Base-by-base conservation (phyloP, 345 rosid genomes). In the Gossypium mustelinum region DNA sequence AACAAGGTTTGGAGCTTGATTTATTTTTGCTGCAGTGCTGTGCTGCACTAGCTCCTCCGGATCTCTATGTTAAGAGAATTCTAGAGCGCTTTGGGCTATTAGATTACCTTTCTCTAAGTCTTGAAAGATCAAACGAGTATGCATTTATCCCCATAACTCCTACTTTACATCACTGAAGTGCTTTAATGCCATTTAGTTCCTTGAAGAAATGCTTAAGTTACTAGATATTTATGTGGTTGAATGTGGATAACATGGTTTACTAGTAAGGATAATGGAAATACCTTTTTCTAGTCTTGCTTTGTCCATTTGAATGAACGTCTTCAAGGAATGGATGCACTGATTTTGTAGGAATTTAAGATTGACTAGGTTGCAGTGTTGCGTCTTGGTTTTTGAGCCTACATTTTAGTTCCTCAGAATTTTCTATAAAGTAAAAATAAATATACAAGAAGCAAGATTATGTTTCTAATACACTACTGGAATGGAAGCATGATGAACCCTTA, bases 21-120 rank as follows among this genome's bases (percentile, higher is more conserved):
- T 90, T 95, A 63, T 95, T 95, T 88, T 87, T 95, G 82, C 80
- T 95, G 82, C 99, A 95, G 77, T 95, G 90, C 84, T 93, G 99
- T 91, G 98, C 94, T 80, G 97, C 98, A 20, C 78, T 95, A 80
- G 98, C 97, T 85, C 96, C 97, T 2, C 86, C 96, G 67, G 97
- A 93, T 84, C 88, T 84, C 65, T 93, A 73, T 85, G 88, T 95
- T 75, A 76, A 68, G 25, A 87, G 90, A 83, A 80, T 93, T 82
- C 48, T 93, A 20, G 89, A 84, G 66, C 96, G 96, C 80, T 95
- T 93, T 91, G 98, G 96, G 77, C 84, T 91, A 44, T 77, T 82
- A 27, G 85, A 77, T 81, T 95, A 89, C 79, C 87, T 89, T 52
- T 86, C 89, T 77, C 77, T 93, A 50, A 82, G 81, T 74, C 87